Evolutionary conservation across 2,329 filamentous ascomycete genomes (phyloP).

Genomic region (Cercospora berteroae): DNA sequence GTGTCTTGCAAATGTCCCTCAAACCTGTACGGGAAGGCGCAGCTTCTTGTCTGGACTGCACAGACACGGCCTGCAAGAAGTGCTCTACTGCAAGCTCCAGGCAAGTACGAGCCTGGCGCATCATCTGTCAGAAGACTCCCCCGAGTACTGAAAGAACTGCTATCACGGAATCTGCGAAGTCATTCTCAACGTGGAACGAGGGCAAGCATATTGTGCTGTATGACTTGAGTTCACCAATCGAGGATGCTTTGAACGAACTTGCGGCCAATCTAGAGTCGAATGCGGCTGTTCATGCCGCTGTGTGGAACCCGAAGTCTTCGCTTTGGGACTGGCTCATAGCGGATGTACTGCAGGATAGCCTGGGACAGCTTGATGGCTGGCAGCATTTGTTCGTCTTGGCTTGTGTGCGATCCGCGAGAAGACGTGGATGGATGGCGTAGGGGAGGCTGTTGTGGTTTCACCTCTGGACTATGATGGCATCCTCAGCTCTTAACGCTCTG

Average conservation of each 20-base stretch:
- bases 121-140: neutral
- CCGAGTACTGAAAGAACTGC: neutral
- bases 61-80: too few species aligned
- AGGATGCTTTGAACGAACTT: neutral
- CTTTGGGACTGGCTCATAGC: neutral
- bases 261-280: neutral
- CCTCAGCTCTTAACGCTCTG: too few species aligned
- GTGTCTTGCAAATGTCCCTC: neutral
- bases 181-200: neutral
- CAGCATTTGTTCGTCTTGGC: conserved; percentile 9
- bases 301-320: neutral
- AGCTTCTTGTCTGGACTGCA: too few species aligned
- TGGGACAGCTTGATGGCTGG: neutral
- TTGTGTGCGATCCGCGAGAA: neutral
- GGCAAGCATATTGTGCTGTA: neutral
- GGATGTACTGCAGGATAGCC: neutral
- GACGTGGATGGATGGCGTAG: neutral
- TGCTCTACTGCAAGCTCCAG: neutral
- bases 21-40: too few species aligned
- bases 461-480: too few species aligned
- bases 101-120: neutral
- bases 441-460: neutral
- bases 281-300: neutral
- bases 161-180: neutral
- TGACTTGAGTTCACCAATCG: neutral